Evolutionary conservation across 129 eudicot genomes (phyloP), one percentile per base, ranked within the genome.

Genomic region (Artemisia annua): DNA sequence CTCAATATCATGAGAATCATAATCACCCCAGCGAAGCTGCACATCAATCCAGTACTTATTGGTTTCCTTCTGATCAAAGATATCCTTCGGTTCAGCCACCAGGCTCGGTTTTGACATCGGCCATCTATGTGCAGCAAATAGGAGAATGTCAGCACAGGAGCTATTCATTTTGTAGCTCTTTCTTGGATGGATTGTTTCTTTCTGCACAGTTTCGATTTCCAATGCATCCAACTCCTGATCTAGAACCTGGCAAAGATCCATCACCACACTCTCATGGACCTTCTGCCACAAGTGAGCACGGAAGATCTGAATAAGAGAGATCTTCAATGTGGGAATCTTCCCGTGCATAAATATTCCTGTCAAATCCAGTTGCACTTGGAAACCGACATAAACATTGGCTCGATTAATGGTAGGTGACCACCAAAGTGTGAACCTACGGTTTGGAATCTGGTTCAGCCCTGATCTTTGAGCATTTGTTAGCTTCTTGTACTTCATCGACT

Each of bases 241-340:
- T 80, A 95, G 72, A 56, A 95, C 99, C 79, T 95, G 99, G 75
- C 99, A 95, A 32, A 95, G 97, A 81, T 95, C 99, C 99, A 95
- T 95, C 59, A 95, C 99, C 60, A 95, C 97, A 74, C 99, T 95
- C 81, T 95, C 99, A 11, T 95, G 97, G 58, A 95, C 85, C 85
- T 95, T 95, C 84, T 95, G 99, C 99, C 99, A 95, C 88, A 95
- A 88, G 76, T 95, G 99, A 4, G 99, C 99, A 74, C 99, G 97
- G 81, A 90, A 95, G 81, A 95, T 95, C 81, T 95, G 99, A 54
- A 95, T 95, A 26, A 95, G 83, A 18, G 99, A 95, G 71, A 95
- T 95, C 83, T 95, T 95, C 20, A 95, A 78, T 3, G 99, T 95
- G 0, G 99, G 99, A 16, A 95, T 90, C 85, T 90, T 95, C 50